A percentile compares a stretch with the other conserved stretches of the same genome.
Conservation (phyloP, 2,329 filamentous ascomycete species). For the Septoria petroselini region DNA sequence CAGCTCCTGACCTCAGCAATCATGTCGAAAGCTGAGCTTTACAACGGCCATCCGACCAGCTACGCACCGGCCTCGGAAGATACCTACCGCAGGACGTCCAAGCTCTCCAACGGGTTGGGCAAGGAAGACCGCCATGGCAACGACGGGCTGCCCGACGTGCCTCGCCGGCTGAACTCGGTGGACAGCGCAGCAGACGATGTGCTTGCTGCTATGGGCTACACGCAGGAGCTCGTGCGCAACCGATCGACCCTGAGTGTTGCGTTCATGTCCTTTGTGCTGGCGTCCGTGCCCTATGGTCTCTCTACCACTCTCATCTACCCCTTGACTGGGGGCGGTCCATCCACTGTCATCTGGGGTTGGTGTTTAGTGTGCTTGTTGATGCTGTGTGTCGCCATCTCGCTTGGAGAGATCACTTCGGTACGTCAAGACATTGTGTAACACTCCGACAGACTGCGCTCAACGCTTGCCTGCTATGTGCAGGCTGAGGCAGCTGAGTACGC, state of each 20-base stretch:
- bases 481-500: background rate
- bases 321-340: conserved; percentile 62
- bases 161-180: conserved; percentile 17
- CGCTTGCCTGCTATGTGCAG: background rate
- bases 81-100: conserved; percentile 19
- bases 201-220: conserved; percentile 64
- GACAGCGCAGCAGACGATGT: conserved; percentile 56
- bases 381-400: conserved; percentile 65
- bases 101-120: conserved; percentile 8
- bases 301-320: conserved; percentile 68
- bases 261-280: conserved; percentile 74
- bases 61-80: conserved; percentile 12
- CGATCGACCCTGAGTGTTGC: conserved; percentile 67
- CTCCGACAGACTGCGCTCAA: background rate
- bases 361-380: conserved; percentile 66
- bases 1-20: conserved; percentile 4
- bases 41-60: background rate
- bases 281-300: conserved; percentile 70
- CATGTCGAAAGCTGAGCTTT: conserved; percentile 19
- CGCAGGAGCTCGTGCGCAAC: conserved; percentile 61
- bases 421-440: conserved; percentile 2
- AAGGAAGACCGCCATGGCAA: conserved; percentile 11
- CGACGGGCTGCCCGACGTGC: conserved; percentile 9
- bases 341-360: conserved; percentile 72
- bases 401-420: conserved; percentile 69